phyloP scores from a whole-genome alignment of 345 rosid genomes.

The Sisymbrium irio region DNA sequence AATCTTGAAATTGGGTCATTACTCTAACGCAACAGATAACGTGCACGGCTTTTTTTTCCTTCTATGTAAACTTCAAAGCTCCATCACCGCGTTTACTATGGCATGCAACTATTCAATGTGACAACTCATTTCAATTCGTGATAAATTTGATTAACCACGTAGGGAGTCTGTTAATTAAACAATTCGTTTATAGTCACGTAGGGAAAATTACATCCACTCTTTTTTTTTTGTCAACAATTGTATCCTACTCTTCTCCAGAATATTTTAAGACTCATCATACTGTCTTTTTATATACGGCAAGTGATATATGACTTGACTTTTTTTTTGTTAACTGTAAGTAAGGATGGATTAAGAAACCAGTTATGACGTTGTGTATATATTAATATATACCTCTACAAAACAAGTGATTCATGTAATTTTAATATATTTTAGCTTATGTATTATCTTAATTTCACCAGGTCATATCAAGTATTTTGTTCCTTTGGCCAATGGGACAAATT shows the following conservation, averaged over 20 bases:
- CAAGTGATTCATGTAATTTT: background rate
- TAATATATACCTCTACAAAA: background rate
- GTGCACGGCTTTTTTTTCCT: slow-evolving; percentile 22
- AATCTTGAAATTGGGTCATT: slow-evolving; percentile 11
- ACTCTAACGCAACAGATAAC: slow-evolving; percentile 31
- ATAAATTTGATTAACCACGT: background rate
- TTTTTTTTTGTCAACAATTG: background rate
- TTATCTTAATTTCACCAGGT: background rate
- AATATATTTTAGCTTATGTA: background rate
- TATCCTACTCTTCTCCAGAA: background rate
- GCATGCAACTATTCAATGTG: slow-evolving; percentile 10
- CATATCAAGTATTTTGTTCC: background rate
- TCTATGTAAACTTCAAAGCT: background rate
- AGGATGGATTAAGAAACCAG: too few relatives aligned
- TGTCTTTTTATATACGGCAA: background rate
- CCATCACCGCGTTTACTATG: slow-evolving; percentile 6
- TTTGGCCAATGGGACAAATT: background rate
- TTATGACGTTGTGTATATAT: background rate
- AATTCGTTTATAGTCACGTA: background rate
- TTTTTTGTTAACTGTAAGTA: background rate
- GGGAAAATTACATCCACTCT: background rate
- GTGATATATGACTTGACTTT: slow-evolving; percentile 7
- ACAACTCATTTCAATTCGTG: slow-evolving; percentile 16
- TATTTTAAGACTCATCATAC: background rate
- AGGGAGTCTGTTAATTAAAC: background rate